Evolutionary conservation across 2,329 filamentous ascomycete genomes (phyloP).

Genomic region (Nemania serpens): DNA sequence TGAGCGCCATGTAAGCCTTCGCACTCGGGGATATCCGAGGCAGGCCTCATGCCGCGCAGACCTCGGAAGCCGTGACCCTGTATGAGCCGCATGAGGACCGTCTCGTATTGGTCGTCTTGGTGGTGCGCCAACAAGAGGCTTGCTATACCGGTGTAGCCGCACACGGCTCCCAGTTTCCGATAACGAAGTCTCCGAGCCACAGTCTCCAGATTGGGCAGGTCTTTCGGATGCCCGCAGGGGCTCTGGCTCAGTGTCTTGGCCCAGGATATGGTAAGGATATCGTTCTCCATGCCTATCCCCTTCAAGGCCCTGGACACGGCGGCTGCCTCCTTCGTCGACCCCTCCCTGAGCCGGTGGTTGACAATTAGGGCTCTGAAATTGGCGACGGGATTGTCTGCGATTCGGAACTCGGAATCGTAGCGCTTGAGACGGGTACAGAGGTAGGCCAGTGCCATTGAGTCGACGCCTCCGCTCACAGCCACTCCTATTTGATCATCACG

Average conservation of each 20-base stretch:
- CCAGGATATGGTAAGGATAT: conserved; percentile 55
- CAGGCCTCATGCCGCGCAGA: conserved; percentile 68
- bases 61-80: conserved; percentile 71
- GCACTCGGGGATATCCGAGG: conserved; percentile 81
- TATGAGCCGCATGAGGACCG: conserved; percentile 77
- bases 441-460: conserved; percentile 94
- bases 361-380: conserved; percentile 55
- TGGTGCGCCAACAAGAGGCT: conserved; percentile 84
- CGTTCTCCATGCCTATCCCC: conserved; percentile 42
- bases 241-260: conserved; percentile 39
- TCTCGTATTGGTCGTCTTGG: conserved; percentile 89
- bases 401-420: conserved; percentile 41
- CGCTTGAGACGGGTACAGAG: conserved; percentile 62
- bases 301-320: conserved; percentile 47
- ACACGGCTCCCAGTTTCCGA: conserved; percentile 69
- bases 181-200: conserved; percentile 76
- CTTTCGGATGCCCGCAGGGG: conserved; percentile 40
- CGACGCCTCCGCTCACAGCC: conserved; percentile 89
- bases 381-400: conserved; percentile 52
- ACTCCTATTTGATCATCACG: conserved; percentile 55
- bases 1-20: conserved; percentile 73
- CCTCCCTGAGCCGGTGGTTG: conserved; percentile 61
- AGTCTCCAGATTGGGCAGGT: conserved; percentile 73
- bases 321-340: conserved; percentile 57
- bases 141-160: conserved; percentile 50